These are phyloP conservation scores for Colletotrichum eremochloae DNA, from an alignment of 2,329 filamentous ascomycete genomes.

Conservation along the genomic window DNA sequence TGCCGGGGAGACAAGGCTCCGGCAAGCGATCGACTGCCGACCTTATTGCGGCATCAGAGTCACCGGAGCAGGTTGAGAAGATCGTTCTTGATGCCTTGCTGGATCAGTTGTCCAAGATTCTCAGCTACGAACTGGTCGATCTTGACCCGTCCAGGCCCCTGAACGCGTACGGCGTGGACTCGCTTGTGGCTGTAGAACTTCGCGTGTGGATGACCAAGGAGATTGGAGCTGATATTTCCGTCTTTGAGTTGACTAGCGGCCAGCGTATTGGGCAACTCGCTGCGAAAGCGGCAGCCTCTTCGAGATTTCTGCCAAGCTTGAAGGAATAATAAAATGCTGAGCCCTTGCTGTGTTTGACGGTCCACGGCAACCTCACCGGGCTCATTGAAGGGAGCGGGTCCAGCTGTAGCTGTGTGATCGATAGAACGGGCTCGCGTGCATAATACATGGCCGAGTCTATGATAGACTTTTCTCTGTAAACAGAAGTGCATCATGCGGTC, in stretches of 20 bases:
- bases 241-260: constrained; percentile 21
- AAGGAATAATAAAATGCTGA: background rate
- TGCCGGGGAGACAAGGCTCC: background rate
- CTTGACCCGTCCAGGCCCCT: constrained; percentile 44
- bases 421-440: too few relatives aligned
- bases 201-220: constrained; percentile 47
- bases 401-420: background rate
- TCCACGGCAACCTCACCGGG: too few relatives aligned
- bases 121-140: constrained; percentile 45
- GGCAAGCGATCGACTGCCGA: background rate
- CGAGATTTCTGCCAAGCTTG: background rate
- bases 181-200: constrained; percentile 50
- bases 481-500: too few relatives aligned
- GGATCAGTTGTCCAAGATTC: constrained; percentile 44
- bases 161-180: constrained; percentile 48
- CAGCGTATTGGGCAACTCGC: background rate
- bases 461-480: too few relatives aligned
- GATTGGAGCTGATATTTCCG: constrained; percentile 45
- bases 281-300: background rate
- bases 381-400: too few relatives aligned
- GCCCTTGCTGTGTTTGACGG: background rate
- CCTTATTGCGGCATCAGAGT: background rate
- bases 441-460: too few relatives aligned
- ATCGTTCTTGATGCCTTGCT: constrained; percentile 44
- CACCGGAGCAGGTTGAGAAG: constrained; percentile 43